Conservation (phyloP, 352 stramenopile species). For the Phytophthora syringae region DNA sequence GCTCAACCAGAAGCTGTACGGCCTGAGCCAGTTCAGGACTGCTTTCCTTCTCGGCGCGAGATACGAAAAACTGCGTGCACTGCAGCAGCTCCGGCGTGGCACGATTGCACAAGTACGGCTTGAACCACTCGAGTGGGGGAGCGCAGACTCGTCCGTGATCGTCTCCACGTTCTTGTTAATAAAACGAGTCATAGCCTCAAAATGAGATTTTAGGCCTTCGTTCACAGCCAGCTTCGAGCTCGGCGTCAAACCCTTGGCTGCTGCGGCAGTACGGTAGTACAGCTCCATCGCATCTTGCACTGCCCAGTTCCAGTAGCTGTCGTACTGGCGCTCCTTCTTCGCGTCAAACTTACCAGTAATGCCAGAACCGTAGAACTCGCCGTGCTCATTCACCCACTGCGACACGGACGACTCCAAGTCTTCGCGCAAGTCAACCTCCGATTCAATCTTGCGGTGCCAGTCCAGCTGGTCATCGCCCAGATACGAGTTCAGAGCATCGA, state of each 20-base stretch:
- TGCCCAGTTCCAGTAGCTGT: slow-evolving; percentile 87
- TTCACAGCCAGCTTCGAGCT: slow-evolving; percentile 34
- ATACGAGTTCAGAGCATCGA: slow-evolving; percentile 54
- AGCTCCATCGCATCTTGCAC: slow-evolving; percentile 73
- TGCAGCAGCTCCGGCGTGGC: slow-evolving; percentile 68
- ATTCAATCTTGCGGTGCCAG: slow-evolving; percentile 57
- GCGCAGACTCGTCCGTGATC: slow-evolving; percentile 36
- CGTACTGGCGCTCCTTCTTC: slow-evolving; percentile 77
- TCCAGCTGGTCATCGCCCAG: slow-evolving; percentile 59
- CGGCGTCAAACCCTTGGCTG: slow-evolving; percentile 20
- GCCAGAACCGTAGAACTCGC: slow-evolving; percentile 58
- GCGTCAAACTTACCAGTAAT: slow-evolving; percentile 71
- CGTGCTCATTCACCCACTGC: slow-evolving; percentile 63
- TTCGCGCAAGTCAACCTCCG: slow-evolving; percentile 58
- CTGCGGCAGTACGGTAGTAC: slow-evolving; percentile 56
- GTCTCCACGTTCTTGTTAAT: slow-evolving; percentile 62
- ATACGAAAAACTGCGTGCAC: slow-evolving; percentile 58
- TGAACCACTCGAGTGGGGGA: slow-evolving; percentile 65
- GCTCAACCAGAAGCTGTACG: slow-evolving; percentile 64
- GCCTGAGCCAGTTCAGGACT: slow-evolving; percentile 53
- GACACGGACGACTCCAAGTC: slow-evolving; percentile 60
- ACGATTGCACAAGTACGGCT: slow-evolving; percentile 73
- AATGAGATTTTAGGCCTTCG: slow-evolving; percentile 42
- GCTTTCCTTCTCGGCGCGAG: slow-evolving; percentile 51
- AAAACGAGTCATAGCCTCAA: slow-evolving; percentile 62